phyloP scores from a whole-genome alignment of 1,284 basidiomycete species.

The Microbotryum intermedium region DNA sequence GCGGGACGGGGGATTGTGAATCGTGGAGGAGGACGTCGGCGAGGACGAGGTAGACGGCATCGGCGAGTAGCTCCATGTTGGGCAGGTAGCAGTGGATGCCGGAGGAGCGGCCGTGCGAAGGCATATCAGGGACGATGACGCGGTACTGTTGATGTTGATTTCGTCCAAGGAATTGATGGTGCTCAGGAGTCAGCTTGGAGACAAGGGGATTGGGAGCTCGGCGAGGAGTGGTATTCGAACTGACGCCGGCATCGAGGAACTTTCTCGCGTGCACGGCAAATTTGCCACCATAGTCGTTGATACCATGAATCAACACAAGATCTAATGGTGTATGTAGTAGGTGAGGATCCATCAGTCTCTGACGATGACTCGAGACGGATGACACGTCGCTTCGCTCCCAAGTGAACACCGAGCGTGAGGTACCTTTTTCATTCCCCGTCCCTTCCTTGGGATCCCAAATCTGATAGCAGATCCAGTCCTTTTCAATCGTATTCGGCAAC shows the following conservation, averaged over 20 bases:
- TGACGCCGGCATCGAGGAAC: conserved; percentile 30
- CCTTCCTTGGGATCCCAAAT: conserved; percentile 28
- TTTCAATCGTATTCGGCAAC: neutral
- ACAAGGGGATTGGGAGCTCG: neutral
- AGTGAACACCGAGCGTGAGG: neutral
- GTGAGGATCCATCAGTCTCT: neutral
- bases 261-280: conserved; percentile 26
- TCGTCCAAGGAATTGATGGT: no score
- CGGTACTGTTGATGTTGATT: conserved; percentile 23
- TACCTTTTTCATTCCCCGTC: neutral
- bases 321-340: conserved; percentile 3
- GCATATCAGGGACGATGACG: conserved; percentile 28
- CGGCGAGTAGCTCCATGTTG: conserved; percentile 14
- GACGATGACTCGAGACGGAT: neutral
- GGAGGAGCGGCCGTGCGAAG: conserved; percentile 30
- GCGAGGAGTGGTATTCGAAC: neutral
- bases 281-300: conserved; percentile 32
- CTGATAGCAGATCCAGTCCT: conserved; percentile 25
- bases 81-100: conserved; percentile 30
- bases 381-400: neutral
- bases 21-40: conserved; percentile 21
- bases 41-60: conserved; percentile 30
- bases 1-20: neutral
- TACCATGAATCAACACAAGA: conserved; percentile 20
- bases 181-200: no score